Percentiles rank a stretch among this genome's conserved stretches.
Conservation (phyloP, 441 rosid genomes). For the Pelargonium citronellum region DNA sequence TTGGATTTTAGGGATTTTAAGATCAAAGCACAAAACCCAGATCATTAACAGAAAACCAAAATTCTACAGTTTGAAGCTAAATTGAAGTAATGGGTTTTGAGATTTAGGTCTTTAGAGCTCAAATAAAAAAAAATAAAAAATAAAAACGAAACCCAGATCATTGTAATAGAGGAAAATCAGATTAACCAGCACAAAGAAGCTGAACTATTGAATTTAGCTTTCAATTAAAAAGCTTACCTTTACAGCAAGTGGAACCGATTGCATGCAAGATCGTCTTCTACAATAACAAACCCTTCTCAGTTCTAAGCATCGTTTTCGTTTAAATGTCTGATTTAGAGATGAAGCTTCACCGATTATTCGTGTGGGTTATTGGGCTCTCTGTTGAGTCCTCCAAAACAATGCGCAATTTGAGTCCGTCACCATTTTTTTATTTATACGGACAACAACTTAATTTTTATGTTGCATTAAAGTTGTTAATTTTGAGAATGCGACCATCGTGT, state of each 20-base stretch:
- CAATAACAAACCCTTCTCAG: too few species aligned
- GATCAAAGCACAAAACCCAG: background rate
- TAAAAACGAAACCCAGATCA: background rate
- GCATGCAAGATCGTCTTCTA: background rate
- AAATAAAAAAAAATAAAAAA: background rate
- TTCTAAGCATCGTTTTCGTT: background rate
- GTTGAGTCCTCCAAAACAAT: too few species aligned
- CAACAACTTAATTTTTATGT: too few species aligned
- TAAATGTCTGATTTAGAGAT: background rate
- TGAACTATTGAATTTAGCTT: background rate
- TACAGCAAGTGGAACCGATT: background rate
- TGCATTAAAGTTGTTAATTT: too few species aligned
- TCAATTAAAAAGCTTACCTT: background rate
- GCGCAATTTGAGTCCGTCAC: too few species aligned
- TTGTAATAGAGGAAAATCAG: background rate
- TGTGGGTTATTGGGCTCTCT: too few species aligned
- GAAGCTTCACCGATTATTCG: too few species aligned
- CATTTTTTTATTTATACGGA: too few species aligned
- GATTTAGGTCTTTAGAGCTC: background rate
- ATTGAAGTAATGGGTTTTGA: background rate
- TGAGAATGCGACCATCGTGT: too few species aligned
- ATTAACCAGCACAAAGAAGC: background rate
- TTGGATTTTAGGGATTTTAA: background rate
- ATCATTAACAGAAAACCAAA: background rate
- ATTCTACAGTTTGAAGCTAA: background rate